Conservation (phyloP, 441 rosid species). For the Erodium moschatum region DNA sequence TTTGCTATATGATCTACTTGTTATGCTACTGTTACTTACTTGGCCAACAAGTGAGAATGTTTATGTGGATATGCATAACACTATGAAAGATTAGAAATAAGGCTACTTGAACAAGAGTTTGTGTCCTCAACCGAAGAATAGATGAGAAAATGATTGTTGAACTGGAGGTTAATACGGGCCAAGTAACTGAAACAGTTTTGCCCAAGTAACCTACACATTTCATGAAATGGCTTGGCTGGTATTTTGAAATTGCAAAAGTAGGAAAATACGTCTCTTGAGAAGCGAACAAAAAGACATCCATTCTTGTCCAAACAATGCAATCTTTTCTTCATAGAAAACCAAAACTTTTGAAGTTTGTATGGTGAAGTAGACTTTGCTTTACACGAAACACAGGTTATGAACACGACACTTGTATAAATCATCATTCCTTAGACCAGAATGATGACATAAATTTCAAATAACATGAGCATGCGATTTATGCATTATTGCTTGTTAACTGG, state of each 20-base stretch:
- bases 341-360: background rate
- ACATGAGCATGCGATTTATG: background rate
- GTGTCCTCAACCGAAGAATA: too few species aligned
- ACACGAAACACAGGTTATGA: background rate
- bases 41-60: too few species aligned
- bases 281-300: background rate
- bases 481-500: background rate
- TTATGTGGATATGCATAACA: background rate
- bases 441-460: background rate
- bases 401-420: background rate
- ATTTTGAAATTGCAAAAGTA: background rate
- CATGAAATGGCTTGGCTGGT: background rate
- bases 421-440: background rate
- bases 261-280: background rate
- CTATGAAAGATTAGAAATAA: background rate
- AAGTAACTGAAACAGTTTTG: background rate
- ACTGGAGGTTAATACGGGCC: background rate
- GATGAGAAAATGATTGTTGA: background rate
- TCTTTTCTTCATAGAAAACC: background rate
- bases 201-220: too few species aligned
- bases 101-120: too few species aligned
- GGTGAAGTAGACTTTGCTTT: background rate
- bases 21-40: too few species aligned
- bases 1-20: too few species aligned
- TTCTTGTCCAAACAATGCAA: background rate